Evolutionary conservation across 1,284 basidiomycete genomes (phyloP).

Genomic region (Ganoderma resinaceum): DNA sequence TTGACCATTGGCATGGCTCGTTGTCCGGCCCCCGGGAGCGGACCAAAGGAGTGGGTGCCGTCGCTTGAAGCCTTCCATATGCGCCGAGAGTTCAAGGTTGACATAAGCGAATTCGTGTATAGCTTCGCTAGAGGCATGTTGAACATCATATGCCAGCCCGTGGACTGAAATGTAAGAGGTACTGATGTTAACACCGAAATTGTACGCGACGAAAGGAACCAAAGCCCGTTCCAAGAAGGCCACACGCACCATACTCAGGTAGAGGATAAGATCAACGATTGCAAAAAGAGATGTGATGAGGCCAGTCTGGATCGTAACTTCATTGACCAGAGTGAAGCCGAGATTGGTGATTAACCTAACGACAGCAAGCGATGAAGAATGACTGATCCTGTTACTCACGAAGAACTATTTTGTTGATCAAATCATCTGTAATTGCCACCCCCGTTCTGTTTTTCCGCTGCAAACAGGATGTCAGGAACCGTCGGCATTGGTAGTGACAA

Average conservation of each 20-base stretch:
- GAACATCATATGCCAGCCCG: constrained; percentile 38
- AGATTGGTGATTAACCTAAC: background rate
- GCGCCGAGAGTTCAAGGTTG: constrained; percentile 38
- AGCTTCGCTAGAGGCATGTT: constrained; percentile 40
- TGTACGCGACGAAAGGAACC: background rate
- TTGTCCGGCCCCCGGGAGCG: background rate
- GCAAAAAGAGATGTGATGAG: constrained; percentile 42
- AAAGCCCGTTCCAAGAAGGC: background rate
- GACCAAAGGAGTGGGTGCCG: background rate
- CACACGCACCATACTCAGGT: constrained; percentile 35
- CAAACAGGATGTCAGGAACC: constrained; percentile 16
- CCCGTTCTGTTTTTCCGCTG: constrained; percentile 48
- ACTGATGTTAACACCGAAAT: background rate
- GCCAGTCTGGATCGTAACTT: constrained; percentile 44
- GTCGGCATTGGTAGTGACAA: background rate
- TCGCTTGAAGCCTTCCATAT: constrained; percentile 31
- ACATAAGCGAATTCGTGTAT: constrained; percentile 41
- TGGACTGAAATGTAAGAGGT: constrained; percentile 19
- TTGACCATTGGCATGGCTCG: background rate
- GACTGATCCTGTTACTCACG: constrained; percentile 37
- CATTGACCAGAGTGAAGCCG: background rate
- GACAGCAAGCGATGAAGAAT: background rate
- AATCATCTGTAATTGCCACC: constrained; percentile 40
- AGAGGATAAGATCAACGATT: constrained; percentile 37
- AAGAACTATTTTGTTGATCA: constrained; percentile 47